Evolutionary conservation across 1,284 basidiomycete species (phyloP).

Genomic region (Ceratobasidium sp.): DNA sequence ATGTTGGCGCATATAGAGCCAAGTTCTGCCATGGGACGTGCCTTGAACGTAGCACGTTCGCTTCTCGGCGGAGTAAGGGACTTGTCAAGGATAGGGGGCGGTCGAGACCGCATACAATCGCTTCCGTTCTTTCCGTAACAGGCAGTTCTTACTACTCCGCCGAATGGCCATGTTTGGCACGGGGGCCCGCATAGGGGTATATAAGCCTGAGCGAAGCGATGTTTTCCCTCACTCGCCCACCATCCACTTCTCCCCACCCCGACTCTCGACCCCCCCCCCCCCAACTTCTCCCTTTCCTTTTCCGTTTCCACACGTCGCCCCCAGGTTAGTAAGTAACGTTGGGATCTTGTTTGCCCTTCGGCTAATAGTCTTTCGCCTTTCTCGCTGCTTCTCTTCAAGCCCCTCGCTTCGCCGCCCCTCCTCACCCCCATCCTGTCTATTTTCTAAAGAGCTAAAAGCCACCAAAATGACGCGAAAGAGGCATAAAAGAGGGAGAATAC

Average conservation of each 20-base stretch:
- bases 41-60: too few relatives aligned
- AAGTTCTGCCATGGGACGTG: too few relatives aligned
- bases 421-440: background rate
- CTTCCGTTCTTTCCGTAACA: background rate
- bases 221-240: background rate
- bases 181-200: background rate
- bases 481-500: slow-evolving; percentile 11
- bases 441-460: slow-evolving; percentile 21
- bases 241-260: too few relatives aligned
- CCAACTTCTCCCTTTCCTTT: background rate
- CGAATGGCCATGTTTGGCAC: background rate
- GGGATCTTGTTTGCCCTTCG: too few relatives aligned
- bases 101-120: background rate
- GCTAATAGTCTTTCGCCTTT: background rate
- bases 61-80: too few relatives aligned
- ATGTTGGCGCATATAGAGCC: too few relatives aligned
- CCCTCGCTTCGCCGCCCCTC: background rate
- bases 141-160: background rate
- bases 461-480: slow-evolving; percentile 22
- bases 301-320: background rate
- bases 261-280: background rate
- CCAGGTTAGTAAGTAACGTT: too few relatives aligned
- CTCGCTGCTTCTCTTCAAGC: background rate
- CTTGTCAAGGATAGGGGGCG: background rate
- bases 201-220: background rate